Conservation (phyloP, 768 basidiomycete species). For the Agaricus subrufescens region DNA sequence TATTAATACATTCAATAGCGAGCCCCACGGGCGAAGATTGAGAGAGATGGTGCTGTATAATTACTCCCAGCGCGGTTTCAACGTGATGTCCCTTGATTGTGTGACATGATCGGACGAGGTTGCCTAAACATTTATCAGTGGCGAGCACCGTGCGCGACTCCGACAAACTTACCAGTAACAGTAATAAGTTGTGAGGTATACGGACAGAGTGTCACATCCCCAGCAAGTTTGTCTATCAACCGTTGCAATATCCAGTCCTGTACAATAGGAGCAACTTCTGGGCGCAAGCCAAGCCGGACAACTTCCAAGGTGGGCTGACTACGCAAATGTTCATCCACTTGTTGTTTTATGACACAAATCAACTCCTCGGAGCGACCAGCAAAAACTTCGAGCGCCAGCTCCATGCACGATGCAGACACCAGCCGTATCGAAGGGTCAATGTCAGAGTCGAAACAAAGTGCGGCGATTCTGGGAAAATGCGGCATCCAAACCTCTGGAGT, state of each 20-base stretch:
- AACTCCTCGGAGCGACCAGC: not conserved
- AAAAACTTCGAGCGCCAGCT: not conserved
- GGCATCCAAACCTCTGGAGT: constrained; percentile 23
- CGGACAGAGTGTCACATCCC: not conserved
- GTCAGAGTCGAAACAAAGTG: constrained; percentile 1
- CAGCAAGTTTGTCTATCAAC: constrained; percentile 3
- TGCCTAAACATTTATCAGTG: constrained; percentile 18
- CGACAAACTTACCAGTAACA: constrained; percentile 6
- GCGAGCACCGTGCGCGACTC: not conserved
- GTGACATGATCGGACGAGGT: constrained; percentile 23
- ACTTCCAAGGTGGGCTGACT: not conserved
- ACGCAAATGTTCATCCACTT: not conserved
- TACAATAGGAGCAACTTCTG: not conserved
- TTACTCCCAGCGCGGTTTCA: constrained; percentile 65
- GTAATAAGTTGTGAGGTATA: not conserved
- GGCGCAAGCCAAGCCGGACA: not conserved
- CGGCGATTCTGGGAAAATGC: constrained; percentile 20
- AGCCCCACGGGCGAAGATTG: constrained; percentile 38
- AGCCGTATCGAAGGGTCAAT: not conserved
- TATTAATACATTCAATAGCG: constrained; percentile 32
- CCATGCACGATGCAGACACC: not conserved
- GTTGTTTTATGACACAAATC: not conserved
- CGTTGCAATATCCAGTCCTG: constrained; percentile 1
- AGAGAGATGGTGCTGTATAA: constrained; percentile 56
- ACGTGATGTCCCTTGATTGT: constrained; percentile 52